Conservation (phyloP, 1,284 basidiomycete genomes). For the Tilletiopsis washingtonensis region DNA sequence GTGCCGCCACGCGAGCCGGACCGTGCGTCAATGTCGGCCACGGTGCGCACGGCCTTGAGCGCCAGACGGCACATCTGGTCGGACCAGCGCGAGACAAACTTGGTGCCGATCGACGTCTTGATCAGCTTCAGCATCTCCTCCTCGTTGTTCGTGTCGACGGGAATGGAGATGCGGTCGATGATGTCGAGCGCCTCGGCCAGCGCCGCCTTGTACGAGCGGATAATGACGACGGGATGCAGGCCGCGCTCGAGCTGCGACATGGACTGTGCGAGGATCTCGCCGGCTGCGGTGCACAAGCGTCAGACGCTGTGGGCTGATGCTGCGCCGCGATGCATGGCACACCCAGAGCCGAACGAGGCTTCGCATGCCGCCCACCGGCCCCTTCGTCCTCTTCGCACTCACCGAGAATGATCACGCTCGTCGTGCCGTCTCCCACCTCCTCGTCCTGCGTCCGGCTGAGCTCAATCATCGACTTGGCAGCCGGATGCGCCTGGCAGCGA, state of each 20-base stretch:
- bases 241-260: slow-evolving; percentile 85
- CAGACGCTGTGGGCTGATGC: too few species aligned
- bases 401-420: slow-evolving; percentile 94
- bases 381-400: slow-evolving; percentile 34
- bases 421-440: slow-evolving; percentile 96
- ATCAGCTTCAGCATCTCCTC: slow-evolving; percentile 90
- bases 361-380: background rate
- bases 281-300: slow-evolving; percentile 65
- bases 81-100: slow-evolving; percentile 92
- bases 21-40: slow-evolving; percentile 53
- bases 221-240: slow-evolving; percentile 98
- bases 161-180: slow-evolving; percentile 75
- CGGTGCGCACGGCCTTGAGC: slow-evolving; percentile 80
- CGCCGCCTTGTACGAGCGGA: slow-evolving; percentile 92
- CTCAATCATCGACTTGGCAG: slow-evolving; percentile 99
- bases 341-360: background rate
- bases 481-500: too few species aligned
- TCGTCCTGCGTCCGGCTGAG: slow-evolving; percentile 94
- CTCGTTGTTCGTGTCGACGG: slow-evolving; percentile 80
- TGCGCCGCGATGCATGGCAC: too few species aligned
- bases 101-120: slow-evolving; percentile 98
- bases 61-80: slow-evolving; percentile 96
- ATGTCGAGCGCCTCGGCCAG: slow-evolving; percentile 83
- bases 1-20: slow-evolving; percentile 55
- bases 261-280: slow-evolving; percentile 96